These are phyloP conservation scores for Syzygium oleosum DNA, from an alignment of 345 rosid genomes.

Conservation along the genomic window DNA sequence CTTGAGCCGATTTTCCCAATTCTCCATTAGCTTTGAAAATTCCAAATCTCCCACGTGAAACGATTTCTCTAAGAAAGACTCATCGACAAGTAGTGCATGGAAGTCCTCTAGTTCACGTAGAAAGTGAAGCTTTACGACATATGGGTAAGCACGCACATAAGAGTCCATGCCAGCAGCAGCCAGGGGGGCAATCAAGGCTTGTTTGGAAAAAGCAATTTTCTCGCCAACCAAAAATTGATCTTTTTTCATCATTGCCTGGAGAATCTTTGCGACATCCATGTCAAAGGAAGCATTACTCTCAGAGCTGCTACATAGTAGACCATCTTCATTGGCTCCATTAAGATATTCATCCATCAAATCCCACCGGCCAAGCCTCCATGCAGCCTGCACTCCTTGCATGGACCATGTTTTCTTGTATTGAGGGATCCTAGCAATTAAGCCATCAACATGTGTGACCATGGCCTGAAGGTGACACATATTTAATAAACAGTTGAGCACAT, in stretches of 20 bases:
- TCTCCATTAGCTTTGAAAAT: slow-evolving; percentile 55
- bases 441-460: slow-evolving; percentile 94
- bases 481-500: slow-evolving; percentile 82
- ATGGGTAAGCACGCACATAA: slow-evolving; percentile 83
- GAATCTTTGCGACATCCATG: slow-evolving; percentile 92
- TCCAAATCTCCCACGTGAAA: slow-evolving; percentile 42
- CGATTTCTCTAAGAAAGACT: slow-evolving; percentile 79
- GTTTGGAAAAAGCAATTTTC: slow-evolving; percentile 78
- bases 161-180: slow-evolving; percentile 99
- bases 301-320: slow-evolving; percentile 74
- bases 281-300: slow-evolving; percentile 97
- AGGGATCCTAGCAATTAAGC: slow-evolving; percentile 83
- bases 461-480: slow-evolving; percentile 99
- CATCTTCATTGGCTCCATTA: slow-evolving; percentile 74
- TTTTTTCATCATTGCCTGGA: slow-evolving; percentile 88
- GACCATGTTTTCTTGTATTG: slow-evolving; percentile 94
- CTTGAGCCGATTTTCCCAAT: slow-evolving; percentile 87
- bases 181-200: slow-evolving; percentile 92
- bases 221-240: slow-evolving; percentile 71
- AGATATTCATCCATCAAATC: slow-evolving; percentile 97
- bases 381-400: slow-evolving; percentile 99
- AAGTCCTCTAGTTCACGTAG: slow-evolving; percentile 85
- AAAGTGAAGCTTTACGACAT: slow-evolving; percentile 86
- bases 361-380: slow-evolving; percentile 99
- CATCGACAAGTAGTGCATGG: slow-evolving; percentile 49